These are phyloP conservation scores for Mitosporidium daphniae DNA, from an alignment of 371 early-diverging fungal species.

Conservation along the genomic window DNA sequence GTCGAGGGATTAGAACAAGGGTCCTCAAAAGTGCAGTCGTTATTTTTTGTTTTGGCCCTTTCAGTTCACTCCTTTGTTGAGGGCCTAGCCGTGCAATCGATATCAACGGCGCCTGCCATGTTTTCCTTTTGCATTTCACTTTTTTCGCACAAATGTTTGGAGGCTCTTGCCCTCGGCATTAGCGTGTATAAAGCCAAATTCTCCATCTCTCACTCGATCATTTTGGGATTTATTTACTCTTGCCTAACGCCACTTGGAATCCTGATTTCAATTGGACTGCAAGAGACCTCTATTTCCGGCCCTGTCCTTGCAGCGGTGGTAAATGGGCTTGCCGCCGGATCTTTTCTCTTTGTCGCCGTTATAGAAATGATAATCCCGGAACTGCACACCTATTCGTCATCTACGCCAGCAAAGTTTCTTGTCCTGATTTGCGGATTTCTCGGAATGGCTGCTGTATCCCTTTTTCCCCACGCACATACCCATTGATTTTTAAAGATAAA, in stretches of 20 bases:
- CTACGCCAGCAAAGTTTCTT: no score
- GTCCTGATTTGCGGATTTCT: no score
- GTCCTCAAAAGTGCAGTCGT: no score
- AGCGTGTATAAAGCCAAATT: constrained; percentile 6
- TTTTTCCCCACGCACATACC: no score
- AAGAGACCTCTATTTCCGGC: background rate
- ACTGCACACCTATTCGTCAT: no score
- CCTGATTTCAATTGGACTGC: constrained; percentile 1
- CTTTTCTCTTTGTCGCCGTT: constrained; percentile 8
- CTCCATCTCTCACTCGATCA: constrained; percentile 1
- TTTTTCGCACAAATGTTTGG: constrained; percentile 9
- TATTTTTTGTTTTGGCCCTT: constrained; percentile 8
- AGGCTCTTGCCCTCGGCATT: constrained; percentile 10
- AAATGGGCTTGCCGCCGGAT: constrained; percentile 6
- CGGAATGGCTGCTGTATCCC: no score
- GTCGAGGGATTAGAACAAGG: no score
- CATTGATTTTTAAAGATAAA: no score
- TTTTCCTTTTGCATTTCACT: constrained; percentile 6
- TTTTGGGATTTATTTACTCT: constrained; percentile 7
- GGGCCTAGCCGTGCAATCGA: constrained; percentile 8
- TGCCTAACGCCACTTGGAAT: constrained; percentile 9
- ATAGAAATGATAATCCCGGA: constrained; percentile 8
- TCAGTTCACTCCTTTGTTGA: constrained; percentile 12
- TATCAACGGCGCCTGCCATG: no score
- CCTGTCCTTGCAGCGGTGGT: background rate